Conservation (phyloP, 2,329 filamentous ascomycete species). For the Raffaelea arxii region DNA sequence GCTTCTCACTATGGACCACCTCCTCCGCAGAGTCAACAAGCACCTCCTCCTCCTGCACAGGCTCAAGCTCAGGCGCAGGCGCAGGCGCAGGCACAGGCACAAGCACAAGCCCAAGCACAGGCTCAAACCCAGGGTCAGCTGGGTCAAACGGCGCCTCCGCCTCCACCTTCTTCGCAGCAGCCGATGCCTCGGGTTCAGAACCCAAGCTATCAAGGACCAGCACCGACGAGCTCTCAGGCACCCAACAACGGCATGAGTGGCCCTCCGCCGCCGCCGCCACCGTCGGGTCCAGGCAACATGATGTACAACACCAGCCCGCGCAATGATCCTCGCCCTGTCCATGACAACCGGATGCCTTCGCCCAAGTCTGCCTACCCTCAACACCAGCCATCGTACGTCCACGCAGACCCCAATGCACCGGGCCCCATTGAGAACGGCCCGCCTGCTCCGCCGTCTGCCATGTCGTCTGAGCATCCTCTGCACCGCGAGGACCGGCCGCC, state of each 20-base stretch:
- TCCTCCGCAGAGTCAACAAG: conserved; percentile 27
- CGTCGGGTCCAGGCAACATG: conserved; percentile 34
- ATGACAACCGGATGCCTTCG: conserved; percentile 84
- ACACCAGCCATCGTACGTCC: conserved; percentile 60
- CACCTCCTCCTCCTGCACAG: too few species aligned
- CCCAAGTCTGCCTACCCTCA: conserved; percentile 79
- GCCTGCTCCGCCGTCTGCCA: conserved; percentile 34
- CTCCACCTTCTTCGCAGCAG: conserved; percentile 33
- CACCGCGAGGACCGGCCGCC: conserved; percentile 59
- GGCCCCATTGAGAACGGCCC: conserved; percentile 47
- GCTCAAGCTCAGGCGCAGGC: too few species aligned
- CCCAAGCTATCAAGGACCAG: conserved; percentile 48
- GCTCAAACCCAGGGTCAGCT: too few species aligned
- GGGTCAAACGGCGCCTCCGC: conserved; percentile 40
- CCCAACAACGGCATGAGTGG: conserved; percentile 30
- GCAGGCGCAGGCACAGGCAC: too few species aligned
- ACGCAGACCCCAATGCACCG: conserved; percentile 61
- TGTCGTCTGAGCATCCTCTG: conserved; percentile 57
- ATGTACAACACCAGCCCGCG: conserved; percentile 75
- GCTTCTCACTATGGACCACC: conserved; percentile 43
- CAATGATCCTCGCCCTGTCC: conserved; percentile 71
- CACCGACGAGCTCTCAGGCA: conserved; percentile 31
- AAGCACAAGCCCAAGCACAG: too few species aligned
- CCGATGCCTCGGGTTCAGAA: conserved; percentile 43
- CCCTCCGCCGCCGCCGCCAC: conserved; percentile 38